Evolutionary conservation across 2,329 filamentous ascomycete species (phyloP).

Genomic region (Bipolaris bicolor): DNA sequence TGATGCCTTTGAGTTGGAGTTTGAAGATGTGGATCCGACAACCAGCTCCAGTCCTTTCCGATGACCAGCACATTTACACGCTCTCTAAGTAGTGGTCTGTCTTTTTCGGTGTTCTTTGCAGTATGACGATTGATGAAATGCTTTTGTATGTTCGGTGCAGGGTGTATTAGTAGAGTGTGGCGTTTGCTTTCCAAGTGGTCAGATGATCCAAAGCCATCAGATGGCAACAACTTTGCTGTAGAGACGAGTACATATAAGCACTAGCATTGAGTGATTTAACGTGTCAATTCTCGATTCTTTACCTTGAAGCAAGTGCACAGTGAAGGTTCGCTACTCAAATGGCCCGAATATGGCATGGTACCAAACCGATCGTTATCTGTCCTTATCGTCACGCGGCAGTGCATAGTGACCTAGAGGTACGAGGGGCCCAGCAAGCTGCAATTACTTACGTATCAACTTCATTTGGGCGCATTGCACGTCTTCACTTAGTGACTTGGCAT

Average conservation of each 20-base stretch:
- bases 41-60: slow-evolving; percentile 52
- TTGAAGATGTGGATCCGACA: slow-evolving; percentile 54
- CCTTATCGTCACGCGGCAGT: slow-evolving; percentile 24
- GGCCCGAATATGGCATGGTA: not conserved
- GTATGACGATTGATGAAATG: slow-evolving; percentile 15
- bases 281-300: not conserved
- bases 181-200: slow-evolving; percentile 4
- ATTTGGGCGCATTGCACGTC: slow-evolving; percentile 9
- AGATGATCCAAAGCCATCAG: not conserved
- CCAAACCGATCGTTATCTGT: slow-evolving; percentile 28
- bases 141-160: slow-evolving; percentile 3
- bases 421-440: slow-evolving; percentile 2
- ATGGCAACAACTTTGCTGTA: not conserved
- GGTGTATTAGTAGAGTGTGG: slow-evolving; percentile 3
- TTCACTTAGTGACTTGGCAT: slow-evolving; percentile 20
- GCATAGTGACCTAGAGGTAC: not conserved
- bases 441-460: slow-evolving; percentile 16
- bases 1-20: slow-evolving; percentile 59
- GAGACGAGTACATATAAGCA: not conserved
- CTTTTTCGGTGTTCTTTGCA: not conserved
- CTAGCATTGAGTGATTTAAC: not conserved
- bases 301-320: not conserved
- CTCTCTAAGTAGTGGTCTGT: not conserved
- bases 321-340: not conserved
- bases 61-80: slow-evolving; percentile 8